Evolutionary conservation across 2,329 filamentous ascomycete species (phyloP), one percentile per base, ranked within the genome.

Genomic region (Bipolaris gigantea): DNA sequence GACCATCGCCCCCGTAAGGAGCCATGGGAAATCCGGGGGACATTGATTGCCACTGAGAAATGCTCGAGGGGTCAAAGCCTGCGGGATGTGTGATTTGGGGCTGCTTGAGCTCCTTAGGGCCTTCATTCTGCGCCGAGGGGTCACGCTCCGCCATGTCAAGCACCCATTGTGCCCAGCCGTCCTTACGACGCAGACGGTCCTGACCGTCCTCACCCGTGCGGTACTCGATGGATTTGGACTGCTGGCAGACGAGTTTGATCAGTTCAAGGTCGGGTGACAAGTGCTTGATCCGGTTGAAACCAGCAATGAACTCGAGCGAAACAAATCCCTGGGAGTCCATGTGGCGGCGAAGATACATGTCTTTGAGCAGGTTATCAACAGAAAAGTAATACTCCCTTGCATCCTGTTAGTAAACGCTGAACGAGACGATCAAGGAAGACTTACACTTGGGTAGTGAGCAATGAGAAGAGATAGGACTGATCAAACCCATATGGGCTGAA

Each of bases 281-380:
- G 25, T 83, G 78, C 74, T 87, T 87, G 71, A 96, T 88, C 55
- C 94, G 88, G 74, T 90, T 91, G 80, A 99, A 99, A n/a, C 81
- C 83, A 19, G 89, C 84, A 63, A 99, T 88, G 54, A 96, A 83
- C 32, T 83, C 81, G 47, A 99, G 78, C 46, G 85, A 86, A 13
- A 97, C 92, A 69, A 92, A 97, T 16, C 94, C 94, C 73, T 97
- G 90, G 1, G 89, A 90, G 71, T 99, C 93, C 94, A 99, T 97
- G 65, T 92, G 87, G 67, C 85, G 87, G 53, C 94, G 88, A 55
- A 99, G 81, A 75, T 86, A 97, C 68, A 90, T 82, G 69, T 99
- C 94, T 76, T 96, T 97, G 81, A 90, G 89, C 45, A 97, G 82
- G 72, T 99, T 99, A 69, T 97, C 90, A 25, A 96, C 84, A 0